A percentile compares a stretch with the other conserved stretches of the same genome.
These are phyloP conservation scores for Sextonia rubra DNA, from an alignment of 164 flowering plant species.

Conservation along the genomic window DNA sequence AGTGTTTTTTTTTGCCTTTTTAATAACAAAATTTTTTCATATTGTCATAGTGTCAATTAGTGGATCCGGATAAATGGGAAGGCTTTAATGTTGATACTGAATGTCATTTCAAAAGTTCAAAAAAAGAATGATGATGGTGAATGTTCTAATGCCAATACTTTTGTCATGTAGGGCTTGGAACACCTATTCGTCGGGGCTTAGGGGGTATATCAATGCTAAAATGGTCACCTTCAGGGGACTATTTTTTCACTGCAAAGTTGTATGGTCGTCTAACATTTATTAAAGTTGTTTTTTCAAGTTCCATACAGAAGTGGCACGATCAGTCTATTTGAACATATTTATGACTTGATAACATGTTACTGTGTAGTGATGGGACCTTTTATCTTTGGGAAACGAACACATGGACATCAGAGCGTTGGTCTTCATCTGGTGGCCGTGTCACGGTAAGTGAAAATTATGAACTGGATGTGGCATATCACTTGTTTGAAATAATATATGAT, in stretches of 20 bases:
- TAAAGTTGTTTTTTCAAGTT: background rate
- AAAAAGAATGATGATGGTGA: no score
- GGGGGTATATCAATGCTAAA: slow-evolving; percentile 83
- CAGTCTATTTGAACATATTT: background rate
- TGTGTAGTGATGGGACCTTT: slow-evolving; percentile 87
- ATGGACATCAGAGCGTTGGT: slow-evolving; percentile 98
- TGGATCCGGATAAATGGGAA: no score
- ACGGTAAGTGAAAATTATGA: slow-evolving; percentile 44
- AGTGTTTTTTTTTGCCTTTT: no score
- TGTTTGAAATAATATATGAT: background rate
- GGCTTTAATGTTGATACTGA: no score
- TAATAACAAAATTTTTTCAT: no score
- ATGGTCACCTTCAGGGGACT: slow-evolving; percentile 98
- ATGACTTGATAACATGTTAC: slow-evolving; percentile 5
- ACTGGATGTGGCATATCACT: background rate
- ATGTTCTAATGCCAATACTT: background rate
- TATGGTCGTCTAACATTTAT: slow-evolving; percentile 22
- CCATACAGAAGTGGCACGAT: background rate
- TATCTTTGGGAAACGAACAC: slow-evolving; percentile 99
- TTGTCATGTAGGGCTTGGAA: slow-evolving; percentile 55
- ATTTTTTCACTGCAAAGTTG: slow-evolving; percentile 88
- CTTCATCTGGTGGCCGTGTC: slow-evolving; percentile 84
- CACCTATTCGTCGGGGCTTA: slow-evolving; percentile 93
- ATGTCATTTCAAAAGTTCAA: no score
- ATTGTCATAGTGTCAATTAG: no score